These are phyloP conservation scores for Daldinia childiae DNA, from an alignment of 495 filamentous ascomycete genomes.

Conservation along the genomic window DNA sequence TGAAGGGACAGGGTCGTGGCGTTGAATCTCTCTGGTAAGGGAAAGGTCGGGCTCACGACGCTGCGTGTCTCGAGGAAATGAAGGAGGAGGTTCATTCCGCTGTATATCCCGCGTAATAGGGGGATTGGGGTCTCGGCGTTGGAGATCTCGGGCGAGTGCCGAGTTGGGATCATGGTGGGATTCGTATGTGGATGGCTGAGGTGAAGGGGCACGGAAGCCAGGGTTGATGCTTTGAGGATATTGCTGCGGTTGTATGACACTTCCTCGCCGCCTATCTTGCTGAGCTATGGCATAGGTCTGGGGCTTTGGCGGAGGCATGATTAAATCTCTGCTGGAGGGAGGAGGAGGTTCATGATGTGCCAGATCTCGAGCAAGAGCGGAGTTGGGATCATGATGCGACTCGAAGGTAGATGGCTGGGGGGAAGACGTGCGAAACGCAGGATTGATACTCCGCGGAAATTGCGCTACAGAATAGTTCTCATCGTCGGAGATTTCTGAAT, in stretches of 20 bases:
- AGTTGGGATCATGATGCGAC: constrained; percentile 85
- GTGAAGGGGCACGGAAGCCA: constrained; percentile 75
- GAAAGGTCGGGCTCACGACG: constrained; percentile 6
- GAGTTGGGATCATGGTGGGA: constrained; percentile 87
- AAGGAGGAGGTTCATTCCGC: background rate
- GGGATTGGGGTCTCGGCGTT: constrained; percentile 25
- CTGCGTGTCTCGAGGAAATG: constrained; percentile 16
- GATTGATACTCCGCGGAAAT: constrained; percentile 94
- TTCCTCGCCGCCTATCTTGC: constrained; percentile 8
- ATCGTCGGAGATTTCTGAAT: constrained; percentile 83
- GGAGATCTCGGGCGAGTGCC: constrained; percentile 59
- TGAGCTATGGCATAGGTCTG: constrained; percentile 2
- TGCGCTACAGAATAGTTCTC: constrained; percentile 92
- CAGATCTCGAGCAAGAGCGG: constrained; percentile 70
- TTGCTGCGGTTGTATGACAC: constrained; percentile 49
- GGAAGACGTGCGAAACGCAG: constrained; percentile 91
- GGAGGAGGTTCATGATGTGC: constrained; percentile 62
- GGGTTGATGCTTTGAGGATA: constrained; percentile 96
- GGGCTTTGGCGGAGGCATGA: constrained; percentile 63
- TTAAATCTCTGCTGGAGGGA: constrained; percentile 62
- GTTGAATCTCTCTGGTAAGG: constrained; percentile 18
- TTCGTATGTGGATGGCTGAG: constrained; percentile 78
- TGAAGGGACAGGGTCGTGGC: constrained; percentile 17
- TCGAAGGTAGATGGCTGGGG: constrained; percentile 82
- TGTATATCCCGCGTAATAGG: constrained; percentile 24